phyloP scores from a whole-genome alignment of 495 filamentous ascomycete species.

The Aspergillus mulundensis region DNA sequence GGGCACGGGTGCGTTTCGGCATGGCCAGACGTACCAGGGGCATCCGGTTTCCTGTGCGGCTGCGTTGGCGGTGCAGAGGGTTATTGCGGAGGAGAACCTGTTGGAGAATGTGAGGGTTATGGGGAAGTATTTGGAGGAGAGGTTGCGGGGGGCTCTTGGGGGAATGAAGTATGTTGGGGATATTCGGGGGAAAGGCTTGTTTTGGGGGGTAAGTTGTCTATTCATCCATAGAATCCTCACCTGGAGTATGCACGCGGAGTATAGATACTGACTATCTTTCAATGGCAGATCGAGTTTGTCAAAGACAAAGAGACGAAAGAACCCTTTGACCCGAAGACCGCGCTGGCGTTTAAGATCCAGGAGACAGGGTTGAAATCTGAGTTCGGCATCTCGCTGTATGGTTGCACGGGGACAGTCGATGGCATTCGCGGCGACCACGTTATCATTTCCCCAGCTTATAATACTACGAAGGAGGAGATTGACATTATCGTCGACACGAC shows the following conservation, averaged over 20 bases:
- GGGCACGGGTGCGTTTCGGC: conserved; percentile 52
- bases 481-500: conserved; percentile 52
- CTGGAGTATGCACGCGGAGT: neutral
- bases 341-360: conserved; percentile 46
- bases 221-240: neutral
- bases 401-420: conserved; percentile 62
- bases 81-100: conserved; percentile 44
- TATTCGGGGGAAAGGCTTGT: conserved; percentile 54
- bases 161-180: conserved; percentile 48
- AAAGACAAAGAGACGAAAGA: conserved; percentile 51
- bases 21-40: conserved; percentile 59
- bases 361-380: conserved; percentile 46
- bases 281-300: conserved; percentile 53
- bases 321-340: conserved; percentile 39
- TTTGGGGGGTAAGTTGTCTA: conserved; percentile 47
- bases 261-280: neutral
- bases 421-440: conserved; percentile 70
- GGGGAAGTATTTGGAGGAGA: conserved; percentile 40
- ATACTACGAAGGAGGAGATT: conserved; percentile 57
- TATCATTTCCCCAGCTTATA: conserved; percentile 72
- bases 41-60: conserved; percentile 55
- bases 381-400: conserved; percentile 66
- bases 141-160: conserved; percentile 32
- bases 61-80: conserved; percentile 52
- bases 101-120: conserved; percentile 45